These are phyloP conservation scores for Cytospora schulzeri DNA, from an alignment of 2,329 filamentous ascomycete species.

Conservation along the genomic window DNA sequence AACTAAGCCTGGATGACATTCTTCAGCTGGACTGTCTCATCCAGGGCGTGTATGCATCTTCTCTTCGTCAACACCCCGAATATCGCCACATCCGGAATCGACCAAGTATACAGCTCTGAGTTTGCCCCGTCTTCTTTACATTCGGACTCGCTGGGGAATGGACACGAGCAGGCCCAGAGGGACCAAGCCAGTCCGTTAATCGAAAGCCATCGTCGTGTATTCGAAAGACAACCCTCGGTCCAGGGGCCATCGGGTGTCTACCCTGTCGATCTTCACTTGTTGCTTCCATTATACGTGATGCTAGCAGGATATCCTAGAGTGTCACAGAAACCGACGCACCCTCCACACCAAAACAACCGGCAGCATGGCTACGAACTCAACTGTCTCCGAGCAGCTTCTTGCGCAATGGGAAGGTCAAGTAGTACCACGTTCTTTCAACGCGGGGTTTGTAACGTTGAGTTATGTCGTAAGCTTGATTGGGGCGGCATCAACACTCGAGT, in stretches of 20 bases:
- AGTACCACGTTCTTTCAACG: conserved; percentile 53
- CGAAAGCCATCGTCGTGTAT: conserved; percentile 5
- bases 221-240: neutral
- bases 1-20: neutral
- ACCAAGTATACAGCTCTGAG: conserved; percentile 5
- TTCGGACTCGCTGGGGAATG: conserved; percentile 11
- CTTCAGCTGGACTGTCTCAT: conserved; percentile 6
- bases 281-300: neutral
- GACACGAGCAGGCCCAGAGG: neutral
- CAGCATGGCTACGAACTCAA: conserved; percentile 17
- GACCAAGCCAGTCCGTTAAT: neutral
- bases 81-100: neutral
- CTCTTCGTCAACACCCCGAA: conserved; percentile 1
- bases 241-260: neutral
- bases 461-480: conserved; percentile 77
- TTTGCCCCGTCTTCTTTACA: conserved; percentile 16
- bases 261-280: neutral
- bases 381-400: conserved; percentile 34
- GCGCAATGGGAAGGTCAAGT: conserved; percentile 46
- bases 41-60: neutral
- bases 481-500: conserved; percentile 76
- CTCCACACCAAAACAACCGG: neutral
- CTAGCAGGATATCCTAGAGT: neutral
- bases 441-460: conserved; percentile 71
- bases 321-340: neutral